These are phyloP conservation scores for Eucalyptus lansdowneana DNA, from an alignment of 345 rosid genomes.

Conservation along the genomic window DNA sequence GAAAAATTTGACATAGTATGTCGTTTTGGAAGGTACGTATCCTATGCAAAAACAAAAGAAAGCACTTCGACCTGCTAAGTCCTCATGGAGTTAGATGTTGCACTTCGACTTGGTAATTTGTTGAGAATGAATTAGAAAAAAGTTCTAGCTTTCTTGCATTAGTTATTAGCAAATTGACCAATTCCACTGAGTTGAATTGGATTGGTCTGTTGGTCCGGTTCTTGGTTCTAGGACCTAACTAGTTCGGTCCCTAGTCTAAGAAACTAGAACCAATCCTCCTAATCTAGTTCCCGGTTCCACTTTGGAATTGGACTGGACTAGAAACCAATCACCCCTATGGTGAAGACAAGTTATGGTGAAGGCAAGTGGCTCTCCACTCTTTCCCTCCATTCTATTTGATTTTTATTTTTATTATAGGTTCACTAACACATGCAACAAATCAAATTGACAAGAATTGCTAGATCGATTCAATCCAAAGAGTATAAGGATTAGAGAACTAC, in stretches of 20 bases:
- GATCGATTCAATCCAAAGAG: neutral
- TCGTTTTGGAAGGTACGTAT: neutral
- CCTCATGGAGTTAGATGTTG: neutral
- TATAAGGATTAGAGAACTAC: neutral
- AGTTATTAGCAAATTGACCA: neutral
- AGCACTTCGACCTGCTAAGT: neutral
- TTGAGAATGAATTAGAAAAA: neutral
- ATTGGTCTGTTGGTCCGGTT: accelerated
- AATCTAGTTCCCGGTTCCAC: accelerated
- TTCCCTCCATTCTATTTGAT: neutral
- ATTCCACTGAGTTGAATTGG: accelerated
- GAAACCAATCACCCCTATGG: neutral
- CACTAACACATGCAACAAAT: neutral
- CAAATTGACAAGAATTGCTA: neutral
- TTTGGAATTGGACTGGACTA: accelerated
- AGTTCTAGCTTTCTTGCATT: neutral
- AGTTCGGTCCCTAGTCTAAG: neutral
- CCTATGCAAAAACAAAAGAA: neutral
- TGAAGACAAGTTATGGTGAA: neutral
- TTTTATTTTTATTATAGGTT: neutral
- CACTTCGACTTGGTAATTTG: neutral
- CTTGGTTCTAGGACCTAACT: accelerated
- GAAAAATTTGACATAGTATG: neutral
- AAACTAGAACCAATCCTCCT: no score
- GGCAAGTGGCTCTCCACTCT: neutral